phyloP scores from a whole-genome alignment of 176 grass and related monocot genomes.

The Themeda triandra region DNA sequence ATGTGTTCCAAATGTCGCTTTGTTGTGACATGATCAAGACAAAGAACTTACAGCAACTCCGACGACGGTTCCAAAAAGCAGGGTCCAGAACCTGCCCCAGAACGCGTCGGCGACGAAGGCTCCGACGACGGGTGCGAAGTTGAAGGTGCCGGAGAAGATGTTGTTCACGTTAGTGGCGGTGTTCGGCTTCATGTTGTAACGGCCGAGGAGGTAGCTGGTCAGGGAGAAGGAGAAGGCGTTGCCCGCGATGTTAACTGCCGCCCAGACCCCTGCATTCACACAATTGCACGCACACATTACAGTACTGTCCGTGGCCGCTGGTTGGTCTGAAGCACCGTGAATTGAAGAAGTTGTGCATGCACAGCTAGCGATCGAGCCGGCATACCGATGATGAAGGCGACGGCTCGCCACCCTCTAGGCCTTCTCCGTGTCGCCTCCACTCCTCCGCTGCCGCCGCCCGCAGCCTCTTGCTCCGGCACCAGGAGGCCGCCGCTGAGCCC shows the following conservation, averaged over 20 bases:
- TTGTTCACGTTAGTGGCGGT: conserved; percentile 16
- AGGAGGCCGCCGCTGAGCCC: neutral
- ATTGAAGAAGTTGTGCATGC: no score
- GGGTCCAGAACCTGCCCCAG: conserved; percentile 40
- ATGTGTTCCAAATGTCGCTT: no score
- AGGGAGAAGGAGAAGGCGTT: neutral
- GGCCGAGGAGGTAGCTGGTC: neutral
- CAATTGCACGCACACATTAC: no score
- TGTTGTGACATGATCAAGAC: neutral
- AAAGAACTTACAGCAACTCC: conserved; percentile 1
- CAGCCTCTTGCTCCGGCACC: neutral
- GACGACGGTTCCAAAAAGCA: neutral
- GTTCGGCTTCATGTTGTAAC: conserved; percentile 20
- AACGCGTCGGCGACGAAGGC: conserved; percentile 52
- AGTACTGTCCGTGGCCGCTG: no score
- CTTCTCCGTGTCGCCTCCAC: neutral
- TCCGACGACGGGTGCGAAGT: conserved; percentile 40
- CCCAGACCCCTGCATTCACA: conserved; percentile 2
- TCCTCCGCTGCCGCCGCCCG: neutral
- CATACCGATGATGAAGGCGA: conserved; percentile 22
- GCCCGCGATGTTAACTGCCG: neutral
- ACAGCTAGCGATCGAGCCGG: neutral
- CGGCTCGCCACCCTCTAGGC: conserved; percentile 27
- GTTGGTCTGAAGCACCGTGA: no score
- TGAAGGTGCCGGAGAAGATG: conserved; percentile 16